A percentile compares a stretch with the other conserved stretches of the same genome.
phyloP scores from a whole-genome alignment of 176 grass and related monocot genomes.

The Zoysia pacifica region DNA sequence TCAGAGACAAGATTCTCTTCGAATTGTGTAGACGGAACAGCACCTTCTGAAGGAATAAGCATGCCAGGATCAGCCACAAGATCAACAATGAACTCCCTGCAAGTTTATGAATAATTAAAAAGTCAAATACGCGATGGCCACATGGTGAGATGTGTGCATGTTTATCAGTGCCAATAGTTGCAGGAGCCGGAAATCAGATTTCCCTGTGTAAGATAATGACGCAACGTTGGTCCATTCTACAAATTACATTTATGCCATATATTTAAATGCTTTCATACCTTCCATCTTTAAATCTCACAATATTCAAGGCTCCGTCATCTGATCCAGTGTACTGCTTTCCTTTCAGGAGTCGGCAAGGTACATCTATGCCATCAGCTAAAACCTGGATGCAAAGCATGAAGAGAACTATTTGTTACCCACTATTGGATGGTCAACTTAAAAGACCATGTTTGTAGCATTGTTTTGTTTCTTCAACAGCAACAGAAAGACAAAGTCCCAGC shows the following conservation, averaged over 20 bases:
- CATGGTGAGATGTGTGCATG: constrained; percentile 11
- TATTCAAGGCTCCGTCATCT: constrained; percentile 87
- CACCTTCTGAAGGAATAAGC: constrained; percentile 86
- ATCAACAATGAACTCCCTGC: constrained; percentile 98
- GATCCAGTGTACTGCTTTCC: constrained; percentile 95
- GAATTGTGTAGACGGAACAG: constrained; percentile 53
- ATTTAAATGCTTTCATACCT: constrained; percentile 61
- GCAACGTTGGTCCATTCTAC: constrained; percentile 7
- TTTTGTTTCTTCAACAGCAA: constrained; percentile 19
- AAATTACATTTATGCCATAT: constrained; percentile 21
- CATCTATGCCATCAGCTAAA: constrained; percentile 78
- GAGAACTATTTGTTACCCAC: constrained; percentile 25
- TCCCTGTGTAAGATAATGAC: not conserved
- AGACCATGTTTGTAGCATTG: not conserved
- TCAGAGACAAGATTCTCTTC: constrained; percentile 54
- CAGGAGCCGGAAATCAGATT: constrained; percentile 22
- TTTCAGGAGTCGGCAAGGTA: constrained; percentile 92
- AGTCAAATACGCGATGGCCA: constrained; percentile 25
- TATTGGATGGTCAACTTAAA: not conserved
- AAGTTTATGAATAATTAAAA: constrained; percentile 44
- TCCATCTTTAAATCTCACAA: constrained; percentile 83
- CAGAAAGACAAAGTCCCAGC: not conserved
- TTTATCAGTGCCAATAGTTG: constrained; percentile 15
- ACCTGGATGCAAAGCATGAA: constrained; percentile 59
- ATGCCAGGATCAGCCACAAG: constrained; percentile 86